A percentile compares a stretch with the other conserved stretches of the same genome.
These are phyloP conservation scores for Fraxinus albicans DNA, from an alignment of 305 asterid species.

Conservation along the genomic window DNA sequence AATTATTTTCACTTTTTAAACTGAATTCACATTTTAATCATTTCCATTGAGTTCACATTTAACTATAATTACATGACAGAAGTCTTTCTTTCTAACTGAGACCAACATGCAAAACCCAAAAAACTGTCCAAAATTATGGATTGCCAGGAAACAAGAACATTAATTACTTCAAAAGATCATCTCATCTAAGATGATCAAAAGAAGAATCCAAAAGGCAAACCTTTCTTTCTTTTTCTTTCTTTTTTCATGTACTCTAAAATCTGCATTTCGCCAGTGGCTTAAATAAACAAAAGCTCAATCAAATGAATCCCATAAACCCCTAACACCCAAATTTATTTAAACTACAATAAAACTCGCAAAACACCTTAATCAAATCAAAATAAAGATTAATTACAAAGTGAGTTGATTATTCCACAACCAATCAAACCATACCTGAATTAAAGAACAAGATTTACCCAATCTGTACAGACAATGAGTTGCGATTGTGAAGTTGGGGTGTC, in stretches of 20 bases:
- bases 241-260: neutral
- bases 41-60: slow-evolving; percentile 1
- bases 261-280: slow-evolving; percentile 19
- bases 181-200: slow-evolving; percentile 7
- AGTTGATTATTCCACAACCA: slow-evolving; percentile 14
- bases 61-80: neutral
- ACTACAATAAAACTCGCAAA: slow-evolving; percentile 22
- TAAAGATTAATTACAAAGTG: slow-evolving; percentile 5
- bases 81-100: neutral
- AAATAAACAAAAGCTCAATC: slow-evolving; percentile 17
- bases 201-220: neutral
- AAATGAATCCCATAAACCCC: slow-evolving; percentile 10
- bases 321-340: slow-evolving; percentile 18
- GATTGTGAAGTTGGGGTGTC: slow-evolving; percentile 37
- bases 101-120: neutral
- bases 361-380: slow-evolving; percentile 16
- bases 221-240: neutral
- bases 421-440: slow-evolving; percentile 40
- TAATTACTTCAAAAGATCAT: slow-evolving; percentile 4
- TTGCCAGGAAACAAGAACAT: slow-evolving; percentile 2
- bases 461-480: slow-evolving; percentile 26
- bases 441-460: slow-evolving; percentile 28
- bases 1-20: slow-evolving; percentile 6
- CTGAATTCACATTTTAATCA: slow-evolving; percentile 3
- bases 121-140: neutral